phyloP scores from a whole-genome alignment of 2,329 filamentous ascomycete species.

The Pezicula rhizophila region DNA sequence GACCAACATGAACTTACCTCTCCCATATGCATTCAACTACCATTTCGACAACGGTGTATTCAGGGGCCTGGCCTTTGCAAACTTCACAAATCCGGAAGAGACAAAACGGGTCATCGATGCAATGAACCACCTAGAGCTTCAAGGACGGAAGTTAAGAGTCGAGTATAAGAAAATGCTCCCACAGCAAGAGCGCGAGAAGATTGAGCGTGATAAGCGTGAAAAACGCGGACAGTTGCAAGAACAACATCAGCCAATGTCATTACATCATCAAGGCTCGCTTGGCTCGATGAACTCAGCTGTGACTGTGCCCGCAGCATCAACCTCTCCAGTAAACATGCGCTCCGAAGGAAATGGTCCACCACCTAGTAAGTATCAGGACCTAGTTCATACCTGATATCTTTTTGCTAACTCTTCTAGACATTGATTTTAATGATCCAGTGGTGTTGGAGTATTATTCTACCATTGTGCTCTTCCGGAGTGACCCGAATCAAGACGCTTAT shows the following conservation, averaged over 20 bases:
- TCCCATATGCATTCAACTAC: conserved; percentile 98
- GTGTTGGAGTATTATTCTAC: conserved; percentile 87
- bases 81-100: conserved; percentile 93
- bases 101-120: conserved; percentile 87
- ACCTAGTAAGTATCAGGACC: conserved; percentile 7
- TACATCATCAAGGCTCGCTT: conserved; percentile 77
- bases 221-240: conserved; percentile 93
- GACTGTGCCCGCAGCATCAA: conserved; percentile 39
- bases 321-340: conserved; percentile 26
- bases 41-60: conserved; percentile 99
- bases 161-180: conserved; percentile 99
- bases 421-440: conserved; percentile 87
- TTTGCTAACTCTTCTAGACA: conserved; percentile 33
- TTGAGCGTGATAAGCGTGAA: conserved; percentile 95
- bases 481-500: conserved; percentile 68
- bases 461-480: conserved; percentile 81
- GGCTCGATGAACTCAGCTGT: conserved; percentile 60
- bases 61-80: conserved; percentile 90
- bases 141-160: conserved; percentile 87
- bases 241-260: conserved; percentile 72
- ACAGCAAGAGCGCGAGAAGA: conserved; percentile 86
- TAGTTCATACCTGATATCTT: conserved; percentile 11
- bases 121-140: conserved; percentile 93
- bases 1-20: conserved; percentile 86
- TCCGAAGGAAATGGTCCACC: conserved; percentile 6